phyloP scores from a whole-genome alignment of 208 protist species.

The Trypanosoma congolense region DNA sequence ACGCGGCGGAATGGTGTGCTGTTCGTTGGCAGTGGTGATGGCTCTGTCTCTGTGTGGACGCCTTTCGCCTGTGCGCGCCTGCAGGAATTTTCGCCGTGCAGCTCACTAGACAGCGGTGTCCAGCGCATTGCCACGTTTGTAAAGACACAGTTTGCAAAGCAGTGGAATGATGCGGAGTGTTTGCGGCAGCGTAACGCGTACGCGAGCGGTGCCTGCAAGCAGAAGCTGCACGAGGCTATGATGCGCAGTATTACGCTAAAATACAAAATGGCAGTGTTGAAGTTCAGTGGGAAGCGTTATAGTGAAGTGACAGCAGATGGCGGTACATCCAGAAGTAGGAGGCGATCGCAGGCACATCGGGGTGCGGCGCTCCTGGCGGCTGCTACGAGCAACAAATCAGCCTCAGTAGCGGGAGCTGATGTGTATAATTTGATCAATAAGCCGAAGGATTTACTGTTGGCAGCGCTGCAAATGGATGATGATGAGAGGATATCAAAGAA shows the following conservation, averaged over 20 bases:
- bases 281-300: background rate
- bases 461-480: slow-evolving; percentile 28
- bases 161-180: slow-evolving; percentile 25
- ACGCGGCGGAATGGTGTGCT: slow-evolving; percentile 64
- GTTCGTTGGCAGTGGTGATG: slow-evolving; percentile 59
- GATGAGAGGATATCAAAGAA: slow-evolving; percentile 25
- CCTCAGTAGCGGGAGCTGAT: background rate
- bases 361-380: background rate
- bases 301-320: background rate
- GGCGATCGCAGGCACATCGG: background rate
- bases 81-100: slow-evolving; percentile 54
- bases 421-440: slow-evolving; percentile 16
- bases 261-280: slow-evolving; percentile 18
- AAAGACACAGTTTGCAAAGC: slow-evolving; percentile 39
- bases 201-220: background rate
- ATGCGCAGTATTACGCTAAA: slow-evolving; percentile 23
- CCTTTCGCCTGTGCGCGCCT: slow-evolving; percentile 58
- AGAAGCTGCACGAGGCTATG: slow-evolving; percentile 18
- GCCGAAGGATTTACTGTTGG: slow-evolving; percentile 38
- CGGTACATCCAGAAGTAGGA: background rate
- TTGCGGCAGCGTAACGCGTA: slow-evolving; percentile 36
- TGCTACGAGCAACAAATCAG: too few species aligned
- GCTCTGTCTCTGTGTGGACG: slow-evolving; percentile 64
- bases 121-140: slow-evolving; percentile 30
- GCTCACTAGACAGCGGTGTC: slow-evolving; percentile 37